Conservation (phyloP, 306 rosid species). For the Boehmeria nivea region DNA sequence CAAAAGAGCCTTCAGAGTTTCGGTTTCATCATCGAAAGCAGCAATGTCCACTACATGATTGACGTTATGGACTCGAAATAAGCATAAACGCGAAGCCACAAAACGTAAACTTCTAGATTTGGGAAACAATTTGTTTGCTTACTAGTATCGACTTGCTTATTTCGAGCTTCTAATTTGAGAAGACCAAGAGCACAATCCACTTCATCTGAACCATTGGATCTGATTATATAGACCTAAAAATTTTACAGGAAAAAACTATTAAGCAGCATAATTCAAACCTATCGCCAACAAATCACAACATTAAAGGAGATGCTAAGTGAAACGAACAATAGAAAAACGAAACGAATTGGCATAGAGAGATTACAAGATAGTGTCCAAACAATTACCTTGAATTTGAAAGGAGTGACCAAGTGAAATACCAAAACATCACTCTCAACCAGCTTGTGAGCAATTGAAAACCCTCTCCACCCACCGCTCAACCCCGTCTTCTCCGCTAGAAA, state of each 20-base stretch:
- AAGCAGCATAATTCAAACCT: too few relatives aligned
- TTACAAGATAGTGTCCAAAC: background rate
- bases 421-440: constrained; percentile 33
- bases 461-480: constrained; percentile 53
- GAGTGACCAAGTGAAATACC: constrained; percentile 35
- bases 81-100: background rate
- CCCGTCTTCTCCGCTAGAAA: constrained; percentile 35
- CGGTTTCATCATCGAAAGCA: constrained; percentile 13
- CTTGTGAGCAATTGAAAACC: constrained; percentile 35
- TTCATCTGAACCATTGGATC: constrained; percentile 33
- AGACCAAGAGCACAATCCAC: constrained; percentile 42
- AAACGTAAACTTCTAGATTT: too few relatives aligned
- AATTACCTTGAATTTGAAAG: constrained; percentile 41
- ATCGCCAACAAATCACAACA: too few relatives aligned
- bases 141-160: constrained; percentile 9
- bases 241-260: background rate
- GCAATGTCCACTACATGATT: constrained; percentile 7
- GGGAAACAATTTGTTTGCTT: constrained; percentile 17
- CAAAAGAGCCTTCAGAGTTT: constrained; percentile 12
- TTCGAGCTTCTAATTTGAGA: constrained; percentile 24
- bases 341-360: background rate
- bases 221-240: constrained; percentile 52
- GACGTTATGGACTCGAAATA: background rate
- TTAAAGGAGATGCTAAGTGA: too few relatives aligned
- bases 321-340: too few relatives aligned